Conservation (phyloP, 805 yeast species). For the Saccharomycopsis selenospora region DNA sequence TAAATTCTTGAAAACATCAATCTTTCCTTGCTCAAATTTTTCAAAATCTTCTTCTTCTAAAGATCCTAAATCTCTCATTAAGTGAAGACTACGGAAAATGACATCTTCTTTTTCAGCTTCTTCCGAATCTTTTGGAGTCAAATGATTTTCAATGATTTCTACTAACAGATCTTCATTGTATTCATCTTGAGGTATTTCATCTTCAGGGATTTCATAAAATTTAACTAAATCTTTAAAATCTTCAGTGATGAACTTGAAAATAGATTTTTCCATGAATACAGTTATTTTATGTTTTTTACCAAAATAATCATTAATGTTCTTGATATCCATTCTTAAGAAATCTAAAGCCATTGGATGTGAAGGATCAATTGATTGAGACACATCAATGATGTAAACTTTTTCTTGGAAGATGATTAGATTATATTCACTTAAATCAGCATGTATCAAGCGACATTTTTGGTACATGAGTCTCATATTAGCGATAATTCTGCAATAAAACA, state of each 20-base stretch:
- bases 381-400: conserved; percentile 83
- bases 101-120: conserved; percentile 70
- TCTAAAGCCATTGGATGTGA: conserved; percentile 96
- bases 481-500: conserved; percentile 70
- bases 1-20: conserved; percentile 64
- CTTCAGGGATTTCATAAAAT: conserved; percentile 27
- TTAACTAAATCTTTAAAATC: conserved; percentile 33
- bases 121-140: conserved; percentile 50
- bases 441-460: conserved; percentile 83
- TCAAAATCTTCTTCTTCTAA: conserved; percentile 86
- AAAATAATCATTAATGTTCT: conserved; percentile 88
- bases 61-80: conserved; percentile 74
- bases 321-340: conserved; percentile 94
- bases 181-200: conserved; percentile 23
- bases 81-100: conserved; percentile 72
- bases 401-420: conserved; percentile 77
- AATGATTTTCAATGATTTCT: conserved; percentile 33
- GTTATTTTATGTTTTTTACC: conserved; percentile 60
- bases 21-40: conserved; percentile 70
- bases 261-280: conserved; percentile 71
- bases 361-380: conserved; percentile 95
- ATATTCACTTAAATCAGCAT: conserved; percentile 95
- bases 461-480: conserved; percentile 82
- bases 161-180: conserved; percentile 38
- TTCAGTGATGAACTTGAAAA: conserved; percentile 71